Evolutionary conservation across 345 rosid genomes (phyloP).

Genomic region (Pistacia vera): DNA sequence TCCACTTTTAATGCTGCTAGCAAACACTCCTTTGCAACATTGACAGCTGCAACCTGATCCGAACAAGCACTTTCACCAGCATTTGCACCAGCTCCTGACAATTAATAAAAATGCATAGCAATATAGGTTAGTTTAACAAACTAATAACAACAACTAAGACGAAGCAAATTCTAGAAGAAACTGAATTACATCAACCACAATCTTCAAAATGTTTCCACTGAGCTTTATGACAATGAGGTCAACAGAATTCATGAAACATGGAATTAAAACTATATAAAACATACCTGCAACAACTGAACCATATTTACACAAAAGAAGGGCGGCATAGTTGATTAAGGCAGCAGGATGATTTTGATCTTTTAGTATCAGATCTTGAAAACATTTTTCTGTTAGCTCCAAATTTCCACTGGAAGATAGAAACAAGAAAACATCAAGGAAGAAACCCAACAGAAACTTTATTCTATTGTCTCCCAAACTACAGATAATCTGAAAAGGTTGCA

Average conservation of each 20-base stretch:
- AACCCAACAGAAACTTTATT: neutral
- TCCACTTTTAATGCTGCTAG: constrained; percentile 71
- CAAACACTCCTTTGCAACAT: constrained; percentile 87
- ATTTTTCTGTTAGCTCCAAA: constrained; percentile 79
- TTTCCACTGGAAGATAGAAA: constrained; percentile 62
- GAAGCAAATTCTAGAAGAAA: constrained; percentile 11
- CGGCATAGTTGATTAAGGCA: constrained; percentile 82
- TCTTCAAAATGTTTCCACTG: neutral
- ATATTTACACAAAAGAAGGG: constrained; percentile 75
- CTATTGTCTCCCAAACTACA: neutral
- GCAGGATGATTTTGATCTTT: constrained; percentile 97
- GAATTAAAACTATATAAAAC: constrained; percentile 20
- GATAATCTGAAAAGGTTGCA: neutral
- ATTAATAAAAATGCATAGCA: constrained; percentile 9
- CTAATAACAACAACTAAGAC: neutral
- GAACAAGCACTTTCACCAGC: constrained; percentile 58
- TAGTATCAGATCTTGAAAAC: constrained; percentile 81
- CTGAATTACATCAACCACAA: constrained; percentile 7
- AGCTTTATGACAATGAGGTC: constrained; percentile 18
- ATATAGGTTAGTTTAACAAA: constrained; percentile 9
- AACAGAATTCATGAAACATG: constrained; percentile 10
- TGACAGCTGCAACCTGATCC: constrained; percentile 61
- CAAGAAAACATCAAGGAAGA: neutral
- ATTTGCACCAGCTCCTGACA: constrained; percentile 85
- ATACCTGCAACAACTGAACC: constrained; percentile 85